A percentile compares a stretch with the other conserved stretches of the same genome.
Conservation (phyloP, 2,329 filamentous ascomycete genomes). For the Paraphoma sp. region DNA sequence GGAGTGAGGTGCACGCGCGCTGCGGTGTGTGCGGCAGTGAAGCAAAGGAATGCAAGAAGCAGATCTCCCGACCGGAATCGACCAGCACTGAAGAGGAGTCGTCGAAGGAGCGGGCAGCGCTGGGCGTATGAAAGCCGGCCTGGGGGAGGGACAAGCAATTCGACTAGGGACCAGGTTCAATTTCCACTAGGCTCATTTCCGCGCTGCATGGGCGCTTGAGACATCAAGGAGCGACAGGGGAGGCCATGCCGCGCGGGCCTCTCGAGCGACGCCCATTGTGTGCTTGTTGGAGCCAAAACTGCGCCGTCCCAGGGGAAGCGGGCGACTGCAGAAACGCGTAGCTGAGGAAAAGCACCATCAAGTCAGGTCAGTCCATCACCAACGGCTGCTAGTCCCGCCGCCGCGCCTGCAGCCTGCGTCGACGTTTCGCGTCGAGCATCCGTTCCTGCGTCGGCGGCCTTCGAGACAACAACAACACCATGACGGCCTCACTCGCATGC, state of each 20-base stretch:
- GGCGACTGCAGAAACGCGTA: conserved; percentile 1
- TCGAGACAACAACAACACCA: conserved; percentile 8
- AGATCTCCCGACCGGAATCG: conserved; percentile 24
- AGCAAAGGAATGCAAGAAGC: conserved; percentile 25
- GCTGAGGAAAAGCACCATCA: conserved; percentile 3
- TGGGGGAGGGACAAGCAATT: conserved; percentile 25
- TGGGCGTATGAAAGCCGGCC: conserved; percentile 16
- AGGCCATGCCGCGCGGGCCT: conserved; percentile 17
- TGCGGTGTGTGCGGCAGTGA: conserved; percentile 23
- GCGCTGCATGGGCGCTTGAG: conserved; percentile 27
- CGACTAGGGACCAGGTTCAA: conserved; percentile 23
- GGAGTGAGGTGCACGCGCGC: conserved; percentile 29
- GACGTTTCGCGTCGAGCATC: conserved; percentile 10
- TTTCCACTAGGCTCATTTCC: conserved; percentile 35
- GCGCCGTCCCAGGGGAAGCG: conserved; percentile 24
- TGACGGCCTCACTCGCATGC: conserved; percentile 4
- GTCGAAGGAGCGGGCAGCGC: conserved; percentile 20
- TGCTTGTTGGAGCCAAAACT: conserved; percentile 17
- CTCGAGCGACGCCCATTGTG: conserved; percentile 7
- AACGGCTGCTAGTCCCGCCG: conserved; percentile 14
- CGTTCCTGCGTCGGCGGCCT: background rate
- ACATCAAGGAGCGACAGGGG: conserved; percentile 1
- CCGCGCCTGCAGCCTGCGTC: conserved; percentile 13
- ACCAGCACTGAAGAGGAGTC: conserved; percentile 17
- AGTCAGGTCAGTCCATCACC: background rate